Percentiles rank a stretch among this genome's conserved stretches.
Conservation (phyloP, 108 stramenopile species). For the Nitzschia sp. region DNA sequence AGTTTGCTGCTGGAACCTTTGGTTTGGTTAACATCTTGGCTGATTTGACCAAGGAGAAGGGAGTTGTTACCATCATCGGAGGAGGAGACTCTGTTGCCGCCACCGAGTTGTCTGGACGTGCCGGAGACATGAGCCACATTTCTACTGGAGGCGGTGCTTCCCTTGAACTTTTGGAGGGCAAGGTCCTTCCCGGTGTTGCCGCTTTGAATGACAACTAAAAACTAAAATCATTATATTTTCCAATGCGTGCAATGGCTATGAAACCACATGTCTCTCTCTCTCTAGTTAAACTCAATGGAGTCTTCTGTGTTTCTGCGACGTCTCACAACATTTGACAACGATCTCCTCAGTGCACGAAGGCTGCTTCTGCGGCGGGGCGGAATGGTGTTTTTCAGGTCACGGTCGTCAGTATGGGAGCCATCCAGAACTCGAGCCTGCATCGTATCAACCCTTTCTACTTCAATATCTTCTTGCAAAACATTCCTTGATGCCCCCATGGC, state of each 20-base stretch:
- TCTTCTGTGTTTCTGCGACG: neutral
- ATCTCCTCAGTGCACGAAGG: neutral
- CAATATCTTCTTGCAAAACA: no score
- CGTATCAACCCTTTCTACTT: no score
- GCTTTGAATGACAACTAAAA: slow-evolving; percentile 91
- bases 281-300: slow-evolving; percentile 9
- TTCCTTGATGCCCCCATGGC: neutral
- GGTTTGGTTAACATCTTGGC: slow-evolving; percentile 94
- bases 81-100: slow-evolving; percentile 99
- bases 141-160: slow-evolving; percentile 98
- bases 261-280: neutral
- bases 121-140: slow-evolving; percentile 97
- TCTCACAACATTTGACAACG: neutral
- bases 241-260: no score
- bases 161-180: slow-evolving; percentile 97
- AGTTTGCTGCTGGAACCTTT: slow-evolving; percentile 93
- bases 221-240: neutral
- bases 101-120: slow-evolving; percentile 88
- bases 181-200: slow-evolving; percentile 97
- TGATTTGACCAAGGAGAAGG: slow-evolving; percentile 88
- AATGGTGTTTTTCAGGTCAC: no score
- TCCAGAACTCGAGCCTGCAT: no score
- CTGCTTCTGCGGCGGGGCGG: no score
- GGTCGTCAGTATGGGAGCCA: no score
- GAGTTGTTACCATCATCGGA: slow-evolving; percentile 97